These are phyloP conservation scores for Cadophora gregata DNA, from an alignment of 2,329 filamentous ascomycete genomes.

Conservation along the genomic window DNA sequence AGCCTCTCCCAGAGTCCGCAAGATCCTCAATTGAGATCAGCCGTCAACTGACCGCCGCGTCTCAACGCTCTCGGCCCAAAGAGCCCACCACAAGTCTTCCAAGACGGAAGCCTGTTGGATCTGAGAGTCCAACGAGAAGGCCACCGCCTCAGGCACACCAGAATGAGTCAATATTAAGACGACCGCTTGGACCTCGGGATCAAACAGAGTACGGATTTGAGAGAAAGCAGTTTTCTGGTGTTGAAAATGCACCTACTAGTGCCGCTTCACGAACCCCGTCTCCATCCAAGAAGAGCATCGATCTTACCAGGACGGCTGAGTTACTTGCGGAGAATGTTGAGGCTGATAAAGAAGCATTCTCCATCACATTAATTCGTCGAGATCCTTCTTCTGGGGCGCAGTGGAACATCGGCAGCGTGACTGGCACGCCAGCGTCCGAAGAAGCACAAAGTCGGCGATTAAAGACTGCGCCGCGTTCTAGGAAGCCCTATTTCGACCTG, in stretches of 20 bases:
- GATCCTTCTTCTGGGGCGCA: conserved; percentile 72
- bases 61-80: background rate
- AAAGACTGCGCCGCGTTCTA: conserved; percentile 37
- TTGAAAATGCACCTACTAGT: conserved; percentile 27
- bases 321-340: background rate
- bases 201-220: conserved; percentile 23
- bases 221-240: conserved; percentile 32
- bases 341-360: conserved; percentile 30
- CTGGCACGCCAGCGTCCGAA: conserved; percentile 39
- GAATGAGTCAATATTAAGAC: conserved; percentile 10
- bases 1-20: conserved; percentile 41
- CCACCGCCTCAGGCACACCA: background rate
- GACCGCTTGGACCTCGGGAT: conserved; percentile 34
- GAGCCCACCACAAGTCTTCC: conserved; percentile 14
- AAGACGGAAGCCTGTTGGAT: conserved; percentile 27
- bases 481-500: conserved; percentile 48
- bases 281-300: conserved; percentile 17
- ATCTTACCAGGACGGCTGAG: conserved; percentile 14
- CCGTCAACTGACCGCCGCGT: conserved; percentile 3
- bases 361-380: conserved; percentile 68
- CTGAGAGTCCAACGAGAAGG: conserved; percentile 18
- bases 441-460: conserved; percentile 38
- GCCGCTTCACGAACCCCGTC: conserved; percentile 5
- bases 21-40: conserved; percentile 35
- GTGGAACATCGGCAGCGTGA: conserved; percentile 76